These are phyloP conservation scores for Tulasnella sp. DNA, from an alignment of 768 basidiomycete species.

Conservation along the genomic window DNA sequence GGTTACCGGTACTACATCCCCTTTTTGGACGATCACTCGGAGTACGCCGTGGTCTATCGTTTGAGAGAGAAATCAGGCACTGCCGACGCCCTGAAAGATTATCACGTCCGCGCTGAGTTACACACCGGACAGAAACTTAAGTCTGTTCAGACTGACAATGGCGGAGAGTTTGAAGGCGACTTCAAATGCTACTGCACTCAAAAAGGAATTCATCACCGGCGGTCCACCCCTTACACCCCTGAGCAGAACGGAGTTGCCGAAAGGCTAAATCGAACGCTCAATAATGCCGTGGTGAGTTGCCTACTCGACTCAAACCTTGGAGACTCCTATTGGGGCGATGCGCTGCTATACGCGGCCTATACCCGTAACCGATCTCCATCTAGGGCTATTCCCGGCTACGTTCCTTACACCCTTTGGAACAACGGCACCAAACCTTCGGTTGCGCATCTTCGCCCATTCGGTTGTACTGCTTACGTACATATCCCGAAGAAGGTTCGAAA, in stretches of 20 bases:
- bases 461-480: too few species aligned
- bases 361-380: too few species aligned
- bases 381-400: too few species aligned
- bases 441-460: too few species aligned
- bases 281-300: background rate
- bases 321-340: background rate
- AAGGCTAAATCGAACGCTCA: background rate
- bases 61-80: background rate
- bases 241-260: conserved; percentile 23
- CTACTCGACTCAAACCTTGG: background rate
- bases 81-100: background rate
- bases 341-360: background rate
- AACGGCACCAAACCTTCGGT: too few species aligned
- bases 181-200: background rate
- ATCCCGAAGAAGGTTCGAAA: too few species aligned
- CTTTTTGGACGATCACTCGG: background rate
- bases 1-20: background rate
- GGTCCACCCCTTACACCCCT: background rate
- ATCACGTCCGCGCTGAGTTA: background rate
- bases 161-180: background rate
- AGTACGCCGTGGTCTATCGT: background rate
- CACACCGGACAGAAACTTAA: background rate
- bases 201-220: background rate
- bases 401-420: too few species aligned
- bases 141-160: background rate